Percentiles rank a stretch among this genome's conserved stretches.
Evolutionary conservation across 306 rosid genomes (phyloP).

Genomic region (Lathyrus tuberosus): DNA sequence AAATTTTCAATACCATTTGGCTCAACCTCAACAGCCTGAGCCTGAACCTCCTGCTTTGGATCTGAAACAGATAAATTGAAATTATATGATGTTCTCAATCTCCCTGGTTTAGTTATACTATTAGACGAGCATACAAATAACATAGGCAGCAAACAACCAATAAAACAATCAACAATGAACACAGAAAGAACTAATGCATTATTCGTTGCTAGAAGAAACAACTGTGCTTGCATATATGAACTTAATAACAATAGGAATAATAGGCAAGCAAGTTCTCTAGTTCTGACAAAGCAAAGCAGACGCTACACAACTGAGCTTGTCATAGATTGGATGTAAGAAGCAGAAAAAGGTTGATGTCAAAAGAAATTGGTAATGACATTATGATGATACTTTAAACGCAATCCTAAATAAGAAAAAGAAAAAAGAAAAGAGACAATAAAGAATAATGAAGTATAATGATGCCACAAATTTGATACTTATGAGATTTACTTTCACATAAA

Average conservation of each 20-base stretch:
- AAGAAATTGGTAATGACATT: background rate
- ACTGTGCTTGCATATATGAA: background rate
- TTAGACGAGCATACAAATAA: conserved; percentile 22
- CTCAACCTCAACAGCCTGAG: conserved; percentile 49
- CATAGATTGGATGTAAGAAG: background rate
- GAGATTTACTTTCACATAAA: conserved; percentile 9
- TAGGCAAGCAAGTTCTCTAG: conserved; percentile 12
- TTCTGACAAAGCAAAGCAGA: conserved; percentile 13
- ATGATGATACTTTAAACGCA: conserved; percentile 3
- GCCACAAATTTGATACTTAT: background rate
- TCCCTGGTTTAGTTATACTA: conserved; percentile 23
- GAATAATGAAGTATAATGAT: conserved; percentile 12
- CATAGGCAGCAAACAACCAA: conserved; percentile 26
- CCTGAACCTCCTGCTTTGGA: conserved; percentile 46
- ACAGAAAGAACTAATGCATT: conserved; percentile 15
- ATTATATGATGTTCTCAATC: conserved; percentile 22
- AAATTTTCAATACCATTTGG: conserved; percentile 55
- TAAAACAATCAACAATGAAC: conserved; percentile 31
- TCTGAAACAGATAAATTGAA: conserved; percentile 52
- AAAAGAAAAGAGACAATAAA: background rate
- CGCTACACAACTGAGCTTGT: background rate
- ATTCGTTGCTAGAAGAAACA: background rate
- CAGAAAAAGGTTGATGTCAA: conserved; percentile 29
- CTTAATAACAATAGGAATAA: conserved; percentile 9
- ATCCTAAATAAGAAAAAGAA: background rate